A percentile compares a stretch with the other conserved stretches of the same genome.
Conservation (phyloP, 495 filamentous ascomycete species). For the Neurospora terricola region DNA sequence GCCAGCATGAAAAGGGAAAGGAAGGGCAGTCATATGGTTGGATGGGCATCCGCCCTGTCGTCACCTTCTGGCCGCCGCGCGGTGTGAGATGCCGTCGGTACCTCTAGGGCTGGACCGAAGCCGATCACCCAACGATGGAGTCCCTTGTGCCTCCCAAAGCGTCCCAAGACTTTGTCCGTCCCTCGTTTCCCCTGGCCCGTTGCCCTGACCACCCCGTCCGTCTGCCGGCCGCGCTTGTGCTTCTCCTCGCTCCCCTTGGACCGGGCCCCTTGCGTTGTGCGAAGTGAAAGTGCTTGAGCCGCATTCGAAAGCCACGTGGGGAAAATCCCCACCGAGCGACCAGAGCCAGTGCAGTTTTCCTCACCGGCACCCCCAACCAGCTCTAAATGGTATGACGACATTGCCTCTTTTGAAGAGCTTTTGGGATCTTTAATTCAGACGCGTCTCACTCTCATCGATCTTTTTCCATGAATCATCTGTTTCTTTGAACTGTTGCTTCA, state of each 20-base stretch:
- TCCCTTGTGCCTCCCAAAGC: not conserved
- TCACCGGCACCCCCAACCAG: slow-evolving; percentile 7
- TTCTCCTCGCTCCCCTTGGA: not conserved
- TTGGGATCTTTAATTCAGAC: slow-evolving; percentile 12
- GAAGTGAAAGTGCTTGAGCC: slow-evolving; percentile 13
- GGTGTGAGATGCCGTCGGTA: not conserved
- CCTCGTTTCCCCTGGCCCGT: not conserved
- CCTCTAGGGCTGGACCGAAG: not conserved
- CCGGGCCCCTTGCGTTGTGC: not conserved
- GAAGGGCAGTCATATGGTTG: not conserved
- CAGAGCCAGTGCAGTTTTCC: not conserved
- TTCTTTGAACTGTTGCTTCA: not conserved
- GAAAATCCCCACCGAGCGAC: slow-evolving; percentile 14
- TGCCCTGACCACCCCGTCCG: not conserved
- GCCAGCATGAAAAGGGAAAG: not conserved
- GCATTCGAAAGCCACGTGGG: slow-evolving; percentile 16
- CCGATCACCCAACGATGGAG: not conserved
- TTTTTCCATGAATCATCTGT: not conserved
- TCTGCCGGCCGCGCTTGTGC: not conserved
- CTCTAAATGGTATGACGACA: slow-evolving; percentile 18
- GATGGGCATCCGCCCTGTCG: not conserved
- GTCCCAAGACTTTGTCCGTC: not conserved
- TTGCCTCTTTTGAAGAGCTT: slow-evolving; percentile 8
- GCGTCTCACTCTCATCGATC: slow-evolving; percentile 8
- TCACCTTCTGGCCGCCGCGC: not conserved